phyloP scores from a whole-genome alignment of 2,329 filamentous ascomycete genomes.

The Trichophyton benhamiae region DNA sequence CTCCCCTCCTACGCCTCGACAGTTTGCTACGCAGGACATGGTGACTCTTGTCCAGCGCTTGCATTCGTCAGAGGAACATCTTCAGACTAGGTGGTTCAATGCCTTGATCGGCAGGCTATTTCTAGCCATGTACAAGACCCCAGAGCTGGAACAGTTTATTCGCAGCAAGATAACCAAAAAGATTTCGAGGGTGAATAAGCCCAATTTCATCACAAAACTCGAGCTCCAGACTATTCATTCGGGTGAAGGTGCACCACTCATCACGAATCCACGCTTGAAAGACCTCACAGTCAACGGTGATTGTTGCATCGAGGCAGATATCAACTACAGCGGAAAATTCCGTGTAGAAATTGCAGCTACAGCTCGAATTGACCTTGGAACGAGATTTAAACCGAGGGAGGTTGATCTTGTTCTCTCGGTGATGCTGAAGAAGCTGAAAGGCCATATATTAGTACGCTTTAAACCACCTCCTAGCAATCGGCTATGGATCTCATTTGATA shows the following conservation, averaged over 20 bases:
- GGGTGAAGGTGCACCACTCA: slow-evolving; percentile 72
- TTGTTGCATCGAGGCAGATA: slow-evolving; percentile 71
- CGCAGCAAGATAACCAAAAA: slow-evolving; percentile 87
- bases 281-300: slow-evolving; percentile 88
- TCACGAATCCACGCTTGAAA: slow-evolving; percentile 77
- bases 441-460: slow-evolving; percentile 71
- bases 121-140: slow-evolving; percentile 72
- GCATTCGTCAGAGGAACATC: slow-evolving; percentile 80
- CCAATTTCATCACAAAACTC: slow-evolving; percentile 76
- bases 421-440: slow-evolving; percentile 71
- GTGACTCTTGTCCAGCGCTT: slow-evolving; percentile 80
- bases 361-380: slow-evolving; percentile 77
- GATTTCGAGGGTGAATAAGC: slow-evolving; percentile 84
- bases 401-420: slow-evolving; percentile 81
- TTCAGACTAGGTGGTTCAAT: slow-evolving; percentile 89
- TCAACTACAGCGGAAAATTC: slow-evolving; percentile 82
- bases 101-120: slow-evolving; percentile 81
- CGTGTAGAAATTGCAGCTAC: slow-evolving; percentile 84
- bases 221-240: slow-evolving; percentile 72
- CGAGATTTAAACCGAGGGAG: slow-evolving; percentile 78
- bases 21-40: slow-evolving; percentile 74
- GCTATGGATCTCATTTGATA: slow-evolving; percentile 89
- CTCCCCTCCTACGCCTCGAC: slow-evolving; percentile 54
- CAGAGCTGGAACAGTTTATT: slow-evolving; percentile 66
- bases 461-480: slow-evolving; percentile 94